phyloP scores from a whole-genome alignment of 2,329 filamentous ascomycete genomes.

The Aureobasidium subglaciale region DNA sequence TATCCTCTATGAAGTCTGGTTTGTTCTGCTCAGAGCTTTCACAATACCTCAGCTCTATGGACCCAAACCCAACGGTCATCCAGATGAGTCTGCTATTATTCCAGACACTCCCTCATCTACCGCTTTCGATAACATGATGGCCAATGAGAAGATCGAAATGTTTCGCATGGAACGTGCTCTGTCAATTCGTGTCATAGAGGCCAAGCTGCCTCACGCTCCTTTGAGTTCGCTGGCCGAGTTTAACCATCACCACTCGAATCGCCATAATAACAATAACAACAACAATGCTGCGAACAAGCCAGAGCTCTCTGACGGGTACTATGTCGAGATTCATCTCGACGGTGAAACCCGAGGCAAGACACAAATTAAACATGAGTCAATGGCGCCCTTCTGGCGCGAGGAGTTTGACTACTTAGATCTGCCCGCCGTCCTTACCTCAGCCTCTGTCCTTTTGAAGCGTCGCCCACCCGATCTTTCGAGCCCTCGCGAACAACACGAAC shows the following conservation, averaged over 20 bases:
- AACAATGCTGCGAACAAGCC: neutral
- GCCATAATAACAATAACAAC: constrained; percentile 12
- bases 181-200: constrained; percentile 54
- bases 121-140: constrained; percentile 20
- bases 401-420: constrained; percentile 71
- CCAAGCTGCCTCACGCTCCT: constrained; percentile 28
- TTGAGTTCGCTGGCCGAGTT: constrained; percentile 13
- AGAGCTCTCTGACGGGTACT: constrained; percentile 54
- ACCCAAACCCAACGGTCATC: constrained; percentile 34
- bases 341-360: constrained; percentile 72
- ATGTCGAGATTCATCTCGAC: constrained; percentile 72
- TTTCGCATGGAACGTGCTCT: constrained; percentile 60
- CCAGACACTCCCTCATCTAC: constrained; percentile 33
- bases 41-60: constrained; percentile 87
- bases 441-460: constrained; percentile 66
- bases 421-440: constrained; percentile 59
- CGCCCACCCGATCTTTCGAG: constrained; percentile 32
- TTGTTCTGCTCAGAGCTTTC: constrained; percentile 83
- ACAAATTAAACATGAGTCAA: constrained; percentile 61
- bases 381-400: constrained; percentile 75
- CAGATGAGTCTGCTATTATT: constrained; percentile 1
- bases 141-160: constrained; percentile 47
- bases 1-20: constrained; percentile 95
- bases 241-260: constrained; percentile 14
- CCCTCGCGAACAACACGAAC: constrained; percentile 31